Evolutionary conservation across 306 rosid genomes (phyloP).

Genomic region (Sechiopsis laciniata): DNA sequence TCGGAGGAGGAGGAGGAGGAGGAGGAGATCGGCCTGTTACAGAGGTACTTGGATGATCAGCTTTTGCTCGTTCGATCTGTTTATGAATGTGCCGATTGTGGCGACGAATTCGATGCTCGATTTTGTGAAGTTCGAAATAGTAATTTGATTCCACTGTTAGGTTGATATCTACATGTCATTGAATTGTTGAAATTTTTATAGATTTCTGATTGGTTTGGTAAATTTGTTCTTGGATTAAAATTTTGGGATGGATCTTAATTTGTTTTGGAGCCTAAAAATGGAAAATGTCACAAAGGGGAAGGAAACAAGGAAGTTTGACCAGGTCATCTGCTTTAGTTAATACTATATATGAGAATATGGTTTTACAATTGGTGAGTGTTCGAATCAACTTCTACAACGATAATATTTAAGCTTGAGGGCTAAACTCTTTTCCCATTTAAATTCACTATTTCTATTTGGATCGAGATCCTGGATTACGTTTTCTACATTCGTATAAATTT

Average conservation of each 20-base stretch:
- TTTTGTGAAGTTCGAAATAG: slow-evolving; percentile 7
- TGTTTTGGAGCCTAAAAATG: too few species aligned
- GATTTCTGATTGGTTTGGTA: neutral
- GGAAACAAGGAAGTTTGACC: too few species aligned
- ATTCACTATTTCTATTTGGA: too few species aligned
- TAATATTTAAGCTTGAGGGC: too few species aligned
- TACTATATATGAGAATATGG: too few species aligned
- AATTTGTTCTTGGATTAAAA: neutral
- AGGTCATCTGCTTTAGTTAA: too few species aligned
- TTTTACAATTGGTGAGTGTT: too few species aligned
- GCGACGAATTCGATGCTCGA: neutral
- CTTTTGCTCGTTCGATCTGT: slow-evolving; percentile 18
- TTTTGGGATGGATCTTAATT: slow-evolving; percentile 1
- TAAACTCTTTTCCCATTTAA: too few species aligned
- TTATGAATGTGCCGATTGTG: slow-evolving; percentile 17
- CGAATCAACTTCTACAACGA: too few species aligned
- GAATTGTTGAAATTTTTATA: neutral
- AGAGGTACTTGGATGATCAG: slow-evolving; percentile 25
- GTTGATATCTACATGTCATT: slow-evolving; percentile 2
- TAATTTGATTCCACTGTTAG: slow-evolving; percentile 15
- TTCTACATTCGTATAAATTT: too few species aligned
- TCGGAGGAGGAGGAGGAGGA: slow-evolving; percentile 11
- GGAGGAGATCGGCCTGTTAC: neutral
- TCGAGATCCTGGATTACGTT: too few species aligned
- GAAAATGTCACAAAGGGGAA: too few species aligned